phyloP scores from a whole-genome alignment of 129 eudicot species.

The Lactuca saligna region DNA sequence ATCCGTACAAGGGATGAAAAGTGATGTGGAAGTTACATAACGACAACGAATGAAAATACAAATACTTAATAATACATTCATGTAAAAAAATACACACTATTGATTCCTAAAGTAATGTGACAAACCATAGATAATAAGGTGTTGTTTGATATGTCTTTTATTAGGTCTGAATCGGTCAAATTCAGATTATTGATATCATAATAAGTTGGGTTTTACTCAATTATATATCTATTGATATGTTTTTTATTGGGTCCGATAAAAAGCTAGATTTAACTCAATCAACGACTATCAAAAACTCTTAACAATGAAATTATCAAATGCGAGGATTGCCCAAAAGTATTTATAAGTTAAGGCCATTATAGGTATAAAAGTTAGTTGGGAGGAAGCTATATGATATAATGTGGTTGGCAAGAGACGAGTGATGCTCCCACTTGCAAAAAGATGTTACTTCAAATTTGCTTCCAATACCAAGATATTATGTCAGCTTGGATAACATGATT shows the following conservation, averaged over 20 bases:
- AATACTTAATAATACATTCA: too few relatives aligned
- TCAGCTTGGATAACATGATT: constrained; percentile 31
- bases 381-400: constrained; percentile 8
- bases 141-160: too few relatives aligned
- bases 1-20: background rate
- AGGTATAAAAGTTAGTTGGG: background rate
- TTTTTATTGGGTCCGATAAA: too few relatives aligned
- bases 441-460: constrained; percentile 32
- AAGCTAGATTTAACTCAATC: too few relatives aligned
- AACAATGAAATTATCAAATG: background rate
- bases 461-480: constrained; percentile 36
- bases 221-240: too few relatives aligned
- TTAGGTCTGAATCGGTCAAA: too few relatives aligned
- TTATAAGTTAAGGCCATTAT: background rate
- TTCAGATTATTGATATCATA: too few relatives aligned
- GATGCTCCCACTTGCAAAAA: constrained; percentile 36
- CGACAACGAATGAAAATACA: too few relatives aligned
- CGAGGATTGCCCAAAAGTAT: background rate
- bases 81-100: background rate
- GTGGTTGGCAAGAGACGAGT: constrained; percentile 23
- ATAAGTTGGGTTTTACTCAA: too few relatives aligned
- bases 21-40: background rate
- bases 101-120: background rate
- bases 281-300: too few relatives aligned
- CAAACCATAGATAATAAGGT: background rate